Conservation (phyloP, 1,139 yeast genomes). For the Geotrichum carabidarum region DNA sequence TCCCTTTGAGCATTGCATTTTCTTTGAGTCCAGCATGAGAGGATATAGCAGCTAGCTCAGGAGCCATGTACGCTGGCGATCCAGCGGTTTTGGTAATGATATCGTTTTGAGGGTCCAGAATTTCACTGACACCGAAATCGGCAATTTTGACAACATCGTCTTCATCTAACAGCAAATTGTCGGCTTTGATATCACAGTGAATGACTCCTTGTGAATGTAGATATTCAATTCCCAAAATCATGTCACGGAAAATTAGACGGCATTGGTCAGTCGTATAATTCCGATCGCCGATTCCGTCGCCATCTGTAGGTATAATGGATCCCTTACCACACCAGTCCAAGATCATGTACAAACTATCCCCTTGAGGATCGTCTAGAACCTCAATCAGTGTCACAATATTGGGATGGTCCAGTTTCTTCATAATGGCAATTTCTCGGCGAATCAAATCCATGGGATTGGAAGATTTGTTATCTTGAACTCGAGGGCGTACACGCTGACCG, state of each 20-base stretch:
- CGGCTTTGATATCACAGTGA: conserved; percentile 94
- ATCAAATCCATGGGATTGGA: conserved; percentile 37
- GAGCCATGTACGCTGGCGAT: conserved; percentile 79
- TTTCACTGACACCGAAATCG: conserved; percentile 87
- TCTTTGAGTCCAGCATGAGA: conserved; percentile 22
- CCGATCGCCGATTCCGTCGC: conserved; percentile 20
- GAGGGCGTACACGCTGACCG: not conserved
- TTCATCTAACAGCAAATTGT: conserved; percentile 69
- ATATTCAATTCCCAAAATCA: conserved; percentile 83
- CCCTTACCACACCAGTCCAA: conserved; percentile 64
- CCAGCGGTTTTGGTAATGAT: conserved; percentile 60
- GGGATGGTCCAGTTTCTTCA: conserved; percentile 72
- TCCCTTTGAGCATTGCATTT: conserved; percentile 46
- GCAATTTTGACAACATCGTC: conserved; percentile 81
- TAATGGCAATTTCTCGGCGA: conserved; percentile 77
- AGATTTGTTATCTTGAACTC: conserved; percentile 1
- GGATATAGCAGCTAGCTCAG: conserved; percentile 61
- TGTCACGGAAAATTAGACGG: conserved; percentile 61
- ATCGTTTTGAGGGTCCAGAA: conserved; percentile 54
- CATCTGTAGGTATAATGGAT: conserved; percentile 33
- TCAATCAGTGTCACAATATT: conserved; percentile 84
- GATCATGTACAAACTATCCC: conserved; percentile 64
- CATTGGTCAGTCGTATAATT: conserved; percentile 40
- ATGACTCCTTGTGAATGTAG: conserved; percentile 89
- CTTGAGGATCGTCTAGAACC: conserved; percentile 65